A percentile compares a stretch with the other conserved stretches of the same genome.
phyloP scores from a whole-genome alignment of 352 stramenopile genomes.

The Globisporangium barbulae region DNA sequence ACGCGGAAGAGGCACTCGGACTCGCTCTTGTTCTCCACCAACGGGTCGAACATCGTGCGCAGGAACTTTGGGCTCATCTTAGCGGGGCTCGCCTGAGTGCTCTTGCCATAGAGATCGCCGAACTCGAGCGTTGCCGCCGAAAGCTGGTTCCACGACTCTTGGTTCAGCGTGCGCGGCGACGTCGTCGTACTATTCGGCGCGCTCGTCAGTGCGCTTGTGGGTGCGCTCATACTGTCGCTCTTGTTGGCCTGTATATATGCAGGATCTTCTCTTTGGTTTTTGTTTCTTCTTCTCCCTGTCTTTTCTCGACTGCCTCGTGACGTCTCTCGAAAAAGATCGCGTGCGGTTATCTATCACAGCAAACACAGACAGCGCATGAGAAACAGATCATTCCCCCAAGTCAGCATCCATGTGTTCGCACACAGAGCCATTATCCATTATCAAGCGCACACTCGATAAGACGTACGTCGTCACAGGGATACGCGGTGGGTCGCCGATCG shows the following conservation, averaged over 20 bases:
- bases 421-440: background rate
- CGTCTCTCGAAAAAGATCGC: slow-evolving; percentile 7
- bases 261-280: background rate
- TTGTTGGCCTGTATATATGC: background rate
- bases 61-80: slow-evolving; percentile 62
- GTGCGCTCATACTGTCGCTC: background rate
- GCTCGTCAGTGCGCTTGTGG: slow-evolving; percentile 12
- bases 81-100: slow-evolving; percentile 27
- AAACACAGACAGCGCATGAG: background rate
- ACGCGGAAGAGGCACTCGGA: slow-evolving; percentile 82
- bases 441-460: background rate
- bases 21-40: slow-evolving; percentile 44
- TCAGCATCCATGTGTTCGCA: background rate
- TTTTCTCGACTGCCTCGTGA: slow-evolving; percentile 5
- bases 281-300: background rate
- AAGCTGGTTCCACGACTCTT: slow-evolving; percentile 71
- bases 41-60: slow-evolving; percentile 61
- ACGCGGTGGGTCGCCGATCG: slow-evolving; percentile 1
- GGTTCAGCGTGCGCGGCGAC: slow-evolving; percentile 44
- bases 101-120: slow-evolving; percentile 56
- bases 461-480: slow-evolving; percentile 4
- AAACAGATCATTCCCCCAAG: background rate
- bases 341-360: background rate
- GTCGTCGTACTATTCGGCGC: slow-evolving; percentile 36
- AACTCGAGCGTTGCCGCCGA: slow-evolving; percentile 76